Evolutionary conservation across 148 eudicot genomes (phyloP).

Genomic region (Heliamphora exappendiculata): DNA sequence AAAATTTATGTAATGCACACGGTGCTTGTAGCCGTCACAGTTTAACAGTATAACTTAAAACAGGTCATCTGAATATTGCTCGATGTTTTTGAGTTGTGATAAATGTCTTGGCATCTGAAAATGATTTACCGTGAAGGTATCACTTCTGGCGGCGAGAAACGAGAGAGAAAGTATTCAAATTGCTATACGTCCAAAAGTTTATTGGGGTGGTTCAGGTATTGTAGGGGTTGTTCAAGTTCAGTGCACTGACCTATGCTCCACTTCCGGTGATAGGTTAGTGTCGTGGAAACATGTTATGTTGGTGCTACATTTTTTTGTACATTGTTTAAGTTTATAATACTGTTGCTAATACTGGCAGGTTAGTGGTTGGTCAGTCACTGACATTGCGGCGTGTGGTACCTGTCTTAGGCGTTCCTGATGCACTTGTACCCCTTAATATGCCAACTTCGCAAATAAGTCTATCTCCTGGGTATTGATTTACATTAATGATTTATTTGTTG

Average conservation of each 20-base stretch:
- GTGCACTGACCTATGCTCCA: conserved; percentile 70
- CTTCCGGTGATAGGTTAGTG: conserved; percentile 78
- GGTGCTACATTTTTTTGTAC: neutral
- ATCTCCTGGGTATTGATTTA: conserved; percentile 60
- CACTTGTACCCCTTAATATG: conserved; percentile 89
- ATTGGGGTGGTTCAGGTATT: conserved; percentile 62
- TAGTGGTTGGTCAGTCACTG: conserved; percentile 63
- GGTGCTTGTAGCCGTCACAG: neutral
- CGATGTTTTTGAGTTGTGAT: conserved; percentile 7
- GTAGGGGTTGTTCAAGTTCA: conserved; percentile 85
- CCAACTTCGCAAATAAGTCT: conserved; percentile 64
- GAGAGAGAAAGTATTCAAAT: conserved; percentile 96
- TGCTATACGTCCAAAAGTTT: conserved; percentile 92
- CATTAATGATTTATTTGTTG: neutral
- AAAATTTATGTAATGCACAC: neutral
- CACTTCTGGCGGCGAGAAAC: conserved; percentile 88
- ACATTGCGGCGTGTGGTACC: conserved; percentile 77
- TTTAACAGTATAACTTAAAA: neutral
- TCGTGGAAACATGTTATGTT: neutral
- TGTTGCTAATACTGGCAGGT: conserved; percentile 32
- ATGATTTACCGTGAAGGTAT: conserved; percentile 43
- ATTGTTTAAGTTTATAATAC: neutral
- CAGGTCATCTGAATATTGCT: neutral
- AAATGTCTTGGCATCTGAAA: conserved; percentile 11
- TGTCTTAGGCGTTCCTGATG: conserved; percentile 95